phyloP scores from a whole-genome alignment of 176 grass and related monocot species.

The Tillandsia leiboldiana region DNA sequence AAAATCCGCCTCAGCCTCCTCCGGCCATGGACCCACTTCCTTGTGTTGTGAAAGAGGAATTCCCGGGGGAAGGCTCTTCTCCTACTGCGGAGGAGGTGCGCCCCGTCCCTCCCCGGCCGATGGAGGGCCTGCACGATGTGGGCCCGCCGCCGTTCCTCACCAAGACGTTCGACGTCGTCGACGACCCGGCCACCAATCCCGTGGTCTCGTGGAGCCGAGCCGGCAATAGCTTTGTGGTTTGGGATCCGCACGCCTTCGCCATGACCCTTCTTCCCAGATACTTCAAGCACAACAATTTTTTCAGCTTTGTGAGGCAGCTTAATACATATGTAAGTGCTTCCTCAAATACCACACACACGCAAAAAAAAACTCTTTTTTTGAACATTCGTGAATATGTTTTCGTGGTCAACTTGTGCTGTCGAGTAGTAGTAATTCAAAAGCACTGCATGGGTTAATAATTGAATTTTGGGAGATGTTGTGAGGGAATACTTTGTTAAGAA shows the following conservation, averaged over 20 bases:
- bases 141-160: slow-evolving; percentile 67
- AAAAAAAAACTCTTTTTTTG: not conserved
- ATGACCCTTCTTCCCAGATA: slow-evolving; percentile 49
- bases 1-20: not conserved
- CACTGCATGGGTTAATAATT: not conserved
- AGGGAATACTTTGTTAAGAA: not conserved
- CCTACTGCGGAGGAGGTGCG: not conserved
- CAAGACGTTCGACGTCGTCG: slow-evolving; percentile 73
- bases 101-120: slow-evolving; percentile 27
- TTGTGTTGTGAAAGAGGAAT: slow-evolving; percentile 54
- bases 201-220: slow-evolving; percentile 52
- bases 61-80: slow-evolving; percentile 19
- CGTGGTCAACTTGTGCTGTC: no score
- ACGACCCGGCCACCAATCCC: slow-evolving; percentile 43
- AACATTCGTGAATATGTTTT: not conserved
- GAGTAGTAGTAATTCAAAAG: no score
- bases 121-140: slow-evolving; percentile 63
- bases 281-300: slow-evolving; percentile 88
- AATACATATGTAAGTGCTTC: slow-evolving; percentile 73
- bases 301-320: slow-evolving; percentile 82
- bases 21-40: slow-evolving; percentile 25
- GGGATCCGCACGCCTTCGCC: slow-evolving; percentile 68
- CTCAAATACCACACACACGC: slow-evolving; percentile 2
- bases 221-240: slow-evolving; percentile 68
- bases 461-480: slow-evolving; percentile 21